phyloP scores from a whole-genome alignment of 2,329 filamentous ascomycete species.

The Spiromastix sp. region DNA sequence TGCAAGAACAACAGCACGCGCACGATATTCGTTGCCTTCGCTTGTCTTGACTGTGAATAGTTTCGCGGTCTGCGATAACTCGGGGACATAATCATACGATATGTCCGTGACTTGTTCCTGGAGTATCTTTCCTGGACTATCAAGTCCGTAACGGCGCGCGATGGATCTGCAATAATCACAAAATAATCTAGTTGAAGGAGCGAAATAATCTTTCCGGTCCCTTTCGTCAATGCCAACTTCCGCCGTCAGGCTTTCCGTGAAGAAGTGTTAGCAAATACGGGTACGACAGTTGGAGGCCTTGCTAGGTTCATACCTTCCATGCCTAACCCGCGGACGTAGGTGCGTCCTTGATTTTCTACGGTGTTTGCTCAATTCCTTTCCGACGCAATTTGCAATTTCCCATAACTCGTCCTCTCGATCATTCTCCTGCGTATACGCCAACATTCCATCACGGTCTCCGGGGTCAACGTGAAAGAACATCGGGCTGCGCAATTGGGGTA shows the following conservation, averaged over 20 bases:
- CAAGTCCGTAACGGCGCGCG: conserved; percentile 48
- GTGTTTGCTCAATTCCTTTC: conserved; percentile 72
- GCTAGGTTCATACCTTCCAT: too few relatives aligned
- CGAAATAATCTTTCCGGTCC: conserved; percentile 60
- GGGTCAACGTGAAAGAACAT: conserved; percentile 81
- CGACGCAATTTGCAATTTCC: conserved; percentile 64
- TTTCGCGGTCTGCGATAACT: conserved; percentile 32
- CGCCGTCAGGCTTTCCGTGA: conserved; percentile 24
- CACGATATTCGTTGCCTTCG: conserved; percentile 41
- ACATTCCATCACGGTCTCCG: conserved; percentile 59
- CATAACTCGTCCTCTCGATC: conserved; percentile 53
- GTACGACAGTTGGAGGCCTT: too few relatives aligned
- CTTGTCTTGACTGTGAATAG: conserved; percentile 57
- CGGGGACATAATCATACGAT: conserved; percentile 43
- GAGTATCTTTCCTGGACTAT: conserved; percentile 41
- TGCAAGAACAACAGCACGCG: conserved; percentile 57
- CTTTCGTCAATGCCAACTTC: conserved; percentile 51
- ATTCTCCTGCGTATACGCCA: conserved; percentile 56
- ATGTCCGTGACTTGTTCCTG: conserved; percentile 53
- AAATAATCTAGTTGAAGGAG: conserved; percentile 53
- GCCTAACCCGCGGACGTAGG: too few relatives aligned
- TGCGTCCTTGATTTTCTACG: conserved; percentile 55
- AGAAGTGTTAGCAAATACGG: too few relatives aligned
- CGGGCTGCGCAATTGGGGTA: conserved; percentile 62
- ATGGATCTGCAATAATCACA: conserved; percentile 51